Conservation (phyloP, 129 eudicot species). For the Saussurea involucrata region DNA sequence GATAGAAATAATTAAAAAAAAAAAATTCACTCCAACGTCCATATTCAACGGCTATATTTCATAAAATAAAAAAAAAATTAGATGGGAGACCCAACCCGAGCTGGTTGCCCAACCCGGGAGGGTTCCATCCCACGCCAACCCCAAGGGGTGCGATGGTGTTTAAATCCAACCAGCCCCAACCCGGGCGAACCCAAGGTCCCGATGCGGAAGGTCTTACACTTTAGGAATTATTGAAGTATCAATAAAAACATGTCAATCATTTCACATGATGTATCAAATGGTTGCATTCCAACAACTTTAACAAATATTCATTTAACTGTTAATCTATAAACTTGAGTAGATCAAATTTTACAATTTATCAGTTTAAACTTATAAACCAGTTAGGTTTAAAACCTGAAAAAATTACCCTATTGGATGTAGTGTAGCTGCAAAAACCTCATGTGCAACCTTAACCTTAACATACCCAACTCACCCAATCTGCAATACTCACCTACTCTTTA, state of each 20-base stretch:
- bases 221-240: background rate
- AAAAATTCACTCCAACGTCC: no score
- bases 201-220: background rate
- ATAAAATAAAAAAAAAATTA: no score
- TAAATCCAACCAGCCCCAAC: no score
- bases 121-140: no score
- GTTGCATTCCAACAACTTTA: background rate
- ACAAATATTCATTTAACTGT: no score
- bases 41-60: no score
- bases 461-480: constrained; percentile 24
- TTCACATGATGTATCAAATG: background rate
- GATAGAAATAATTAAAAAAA: no score
- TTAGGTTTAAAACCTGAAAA: background rate
- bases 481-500: constrained; percentile 34
- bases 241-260: background rate
- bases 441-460: constrained; percentile 35
- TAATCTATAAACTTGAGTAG: background rate
- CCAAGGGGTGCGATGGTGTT: no score
- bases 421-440: constrained; percentile 23
- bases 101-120: no score
- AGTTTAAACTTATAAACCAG: background rate
- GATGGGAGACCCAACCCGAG: no score
- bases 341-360: background rate
- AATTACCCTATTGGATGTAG: background rate
- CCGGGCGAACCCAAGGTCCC: no score